Conservation (phyloP, 1,284 basidiomycete genomes). For the Macrocybe sp. region DNA sequence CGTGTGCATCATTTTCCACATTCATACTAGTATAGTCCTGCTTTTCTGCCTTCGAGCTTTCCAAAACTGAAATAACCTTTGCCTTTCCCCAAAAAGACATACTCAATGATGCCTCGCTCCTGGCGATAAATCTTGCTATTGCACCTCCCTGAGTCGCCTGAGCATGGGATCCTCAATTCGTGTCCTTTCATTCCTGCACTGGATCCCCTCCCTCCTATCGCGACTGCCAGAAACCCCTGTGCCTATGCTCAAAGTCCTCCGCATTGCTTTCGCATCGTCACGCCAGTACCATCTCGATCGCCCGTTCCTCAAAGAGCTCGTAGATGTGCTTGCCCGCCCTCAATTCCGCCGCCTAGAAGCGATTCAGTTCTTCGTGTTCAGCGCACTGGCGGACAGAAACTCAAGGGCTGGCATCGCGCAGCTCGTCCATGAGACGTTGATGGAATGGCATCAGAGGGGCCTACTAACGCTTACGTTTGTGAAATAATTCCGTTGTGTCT, state of each 20-base stretch:
- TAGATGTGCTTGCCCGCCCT: constrained; percentile 7
- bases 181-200: constrained; percentile 21
- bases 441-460: too few species aligned
- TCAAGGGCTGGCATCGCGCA: too few species aligned
- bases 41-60: neutral
- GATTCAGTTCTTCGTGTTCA: constrained; percentile 21
- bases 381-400: constrained; percentile 12
- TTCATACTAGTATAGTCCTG: neutral
- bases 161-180: constrained; percentile 20
- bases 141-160: constrained; percentile 15
- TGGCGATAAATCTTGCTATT: constrained; percentile 14
- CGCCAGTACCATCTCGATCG: constrained; percentile 22
- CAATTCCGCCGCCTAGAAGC: constrained; percentile 14
- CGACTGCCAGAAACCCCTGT: constrained; percentile 8
- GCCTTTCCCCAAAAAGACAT: constrained; percentile 5
- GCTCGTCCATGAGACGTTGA: too few species aligned
- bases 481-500: too few species aligned
- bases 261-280: constrained; percentile 22
- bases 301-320: constrained; percentile 16
- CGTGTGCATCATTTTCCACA: constrained; percentile 4
- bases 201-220: constrained; percentile 5
- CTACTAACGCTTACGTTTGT: too few species aligned
- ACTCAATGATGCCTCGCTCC: constrained; percentile 6
- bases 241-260: constrained; percentile 14
- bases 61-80: too few species aligned